Percentiles rank a stretch among this genome's conserved stretches.
phyloP scores from a whole-genome alignment of 345 rosid species.

The Euclidium syriacum region DNA sequence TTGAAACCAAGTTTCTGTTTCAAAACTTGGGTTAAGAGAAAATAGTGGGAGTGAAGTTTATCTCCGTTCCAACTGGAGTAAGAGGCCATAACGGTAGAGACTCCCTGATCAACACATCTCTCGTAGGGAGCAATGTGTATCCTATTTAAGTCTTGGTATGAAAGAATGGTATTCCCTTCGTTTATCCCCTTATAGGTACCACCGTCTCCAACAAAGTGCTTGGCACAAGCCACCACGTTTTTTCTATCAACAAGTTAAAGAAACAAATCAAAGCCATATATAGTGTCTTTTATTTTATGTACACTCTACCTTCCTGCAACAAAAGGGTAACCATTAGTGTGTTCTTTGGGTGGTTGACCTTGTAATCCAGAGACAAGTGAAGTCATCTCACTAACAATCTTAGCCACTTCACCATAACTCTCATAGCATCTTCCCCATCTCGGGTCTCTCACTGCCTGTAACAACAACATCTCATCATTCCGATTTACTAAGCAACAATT shows the following conservation, averaged over 20 bases:
- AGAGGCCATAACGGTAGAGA: constrained; percentile 77
- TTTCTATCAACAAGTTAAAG: constrained; percentile 34
- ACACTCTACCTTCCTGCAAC: constrained; percentile 76
- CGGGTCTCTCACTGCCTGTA: constrained; percentile 49
- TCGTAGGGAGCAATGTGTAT: constrained; percentile 67
- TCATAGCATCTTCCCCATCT: constrained; percentile 94
- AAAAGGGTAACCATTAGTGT: constrained; percentile 53
- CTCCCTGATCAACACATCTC: constrained; percentile 60
- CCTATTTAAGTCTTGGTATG: constrained; percentile 52
- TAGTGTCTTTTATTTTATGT: too few species aligned
- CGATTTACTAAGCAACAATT: too few species aligned
- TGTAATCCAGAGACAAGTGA: constrained; percentile 68
- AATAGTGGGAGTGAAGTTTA: constrained; percentile 53
- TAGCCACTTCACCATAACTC: constrained; percentile 68
- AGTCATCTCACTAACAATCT: constrained; percentile 52
- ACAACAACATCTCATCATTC: too few species aligned
- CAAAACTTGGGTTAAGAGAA: constrained; percentile 69
- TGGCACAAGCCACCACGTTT: constrained; percentile 84
- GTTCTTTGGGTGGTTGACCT: constrained; percentile 56
- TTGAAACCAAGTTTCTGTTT: constrained; percentile 73
- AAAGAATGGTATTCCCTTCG: constrained; percentile 62
- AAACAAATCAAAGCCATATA: not conserved
- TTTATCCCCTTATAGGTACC: constrained; percentile 68
- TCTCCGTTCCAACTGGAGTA: constrained; percentile 83
- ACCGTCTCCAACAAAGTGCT: constrained; percentile 93